A percentile compares a stretch with the other conserved stretches of the same genome.
Evolutionary conservation across 768 basidiomycete species (phyloP).

Genomic region (Leccinellum rugosiceps): DNA sequence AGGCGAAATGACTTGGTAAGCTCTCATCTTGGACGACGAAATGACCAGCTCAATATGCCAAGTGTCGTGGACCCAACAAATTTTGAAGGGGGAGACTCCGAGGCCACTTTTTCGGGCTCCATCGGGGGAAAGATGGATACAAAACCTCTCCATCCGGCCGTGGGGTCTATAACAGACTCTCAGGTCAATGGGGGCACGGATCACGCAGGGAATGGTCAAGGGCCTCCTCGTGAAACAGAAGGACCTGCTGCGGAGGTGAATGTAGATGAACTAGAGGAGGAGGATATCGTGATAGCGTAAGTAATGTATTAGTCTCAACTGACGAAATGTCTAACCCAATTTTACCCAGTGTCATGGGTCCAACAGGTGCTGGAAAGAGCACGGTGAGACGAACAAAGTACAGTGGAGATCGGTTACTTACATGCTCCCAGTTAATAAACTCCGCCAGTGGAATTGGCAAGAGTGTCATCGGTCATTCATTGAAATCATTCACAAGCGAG

Average conservation of each 20-base stretch:
- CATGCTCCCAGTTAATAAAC: background rate
- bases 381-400: background rate
- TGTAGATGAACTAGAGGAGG: background rate
- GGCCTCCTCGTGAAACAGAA: background rate
- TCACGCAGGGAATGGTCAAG: too few relatives aligned
- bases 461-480: background rate
- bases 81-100: slow-evolving; percentile 9
- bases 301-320: background rate
- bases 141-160: too few relatives aligned
- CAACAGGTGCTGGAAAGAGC: background rate
- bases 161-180: background rate
- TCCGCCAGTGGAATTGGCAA: background rate
- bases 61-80: slow-evolving; percentile 24
- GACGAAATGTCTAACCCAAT: background rate
- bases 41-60: background rate
- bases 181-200: background rate
- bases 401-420: background rate
- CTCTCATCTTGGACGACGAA: background rate
- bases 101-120: background rate
- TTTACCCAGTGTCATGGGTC: background rate
- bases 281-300: background rate
- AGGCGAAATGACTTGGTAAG: too few relatives aligned
- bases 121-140: too few relatives aligned
- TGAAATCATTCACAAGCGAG: slow-evolving; percentile 11
- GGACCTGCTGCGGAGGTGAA: background rate